phyloP scores from a whole-genome alignment of 139 green algal species.

The Chlorella sorokiniana region DNA sequence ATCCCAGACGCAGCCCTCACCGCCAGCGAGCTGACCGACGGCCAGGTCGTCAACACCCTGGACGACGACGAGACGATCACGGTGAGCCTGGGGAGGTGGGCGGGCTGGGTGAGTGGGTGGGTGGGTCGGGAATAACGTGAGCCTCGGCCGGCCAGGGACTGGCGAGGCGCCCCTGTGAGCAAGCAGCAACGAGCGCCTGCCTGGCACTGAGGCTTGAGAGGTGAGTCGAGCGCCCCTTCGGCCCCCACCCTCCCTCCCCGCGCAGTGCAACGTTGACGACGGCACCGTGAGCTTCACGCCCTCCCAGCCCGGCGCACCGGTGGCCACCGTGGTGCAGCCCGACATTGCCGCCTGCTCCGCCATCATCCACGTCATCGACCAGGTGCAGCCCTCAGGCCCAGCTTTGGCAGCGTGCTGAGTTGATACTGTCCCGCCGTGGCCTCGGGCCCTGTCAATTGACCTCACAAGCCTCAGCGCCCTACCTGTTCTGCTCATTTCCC shows the following conservation, averaged over 20 bases:
- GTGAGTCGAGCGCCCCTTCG: too few species aligned
- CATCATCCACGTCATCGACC: conserved; percentile 28
- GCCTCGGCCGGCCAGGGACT: too few species aligned
- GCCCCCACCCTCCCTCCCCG: too few species aligned
- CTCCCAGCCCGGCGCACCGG: not conserved
- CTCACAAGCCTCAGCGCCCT: too few species aligned
- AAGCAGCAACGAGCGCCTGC: too few species aligned
- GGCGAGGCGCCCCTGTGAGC: too few species aligned
- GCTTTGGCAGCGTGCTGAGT: too few species aligned
- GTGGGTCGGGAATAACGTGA: not conserved
- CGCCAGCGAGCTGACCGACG: conserved; percentile 31
- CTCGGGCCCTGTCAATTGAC: too few species aligned
- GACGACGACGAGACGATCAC: conserved; percentile 15
- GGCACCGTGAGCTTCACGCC: conserved; percentile 8
- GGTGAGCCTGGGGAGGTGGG: not conserved
- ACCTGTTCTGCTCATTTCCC: too few species aligned
- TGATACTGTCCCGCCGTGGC: too few species aligned
- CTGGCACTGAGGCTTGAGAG: too few species aligned
- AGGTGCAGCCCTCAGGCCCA: too few species aligned
- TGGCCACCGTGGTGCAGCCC: conserved; percentile 22
- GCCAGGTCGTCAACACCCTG: conserved; percentile 36
- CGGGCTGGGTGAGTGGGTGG: not conserved
- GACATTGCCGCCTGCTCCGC: conserved; percentile 33
- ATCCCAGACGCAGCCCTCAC: conserved; percentile 35
- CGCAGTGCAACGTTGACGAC: not conserved